Conservation (phyloP, 2,329 filamentous ascomycete genomes). For the Fusarium nygamai region DNA sequence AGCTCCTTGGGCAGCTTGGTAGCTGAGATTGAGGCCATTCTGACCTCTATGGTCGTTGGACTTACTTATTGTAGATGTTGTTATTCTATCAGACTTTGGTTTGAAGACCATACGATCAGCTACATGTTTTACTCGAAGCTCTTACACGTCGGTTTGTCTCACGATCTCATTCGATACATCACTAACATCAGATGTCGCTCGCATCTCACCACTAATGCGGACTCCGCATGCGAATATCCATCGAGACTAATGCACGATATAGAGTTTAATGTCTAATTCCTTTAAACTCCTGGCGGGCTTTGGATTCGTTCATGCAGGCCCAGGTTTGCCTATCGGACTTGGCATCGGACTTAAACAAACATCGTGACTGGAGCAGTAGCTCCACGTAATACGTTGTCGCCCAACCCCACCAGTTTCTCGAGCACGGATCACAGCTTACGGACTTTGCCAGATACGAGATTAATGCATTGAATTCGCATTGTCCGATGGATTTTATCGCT, state of each 20-base stretch:
- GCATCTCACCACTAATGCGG: not conserved
- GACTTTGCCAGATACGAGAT: accelerated
- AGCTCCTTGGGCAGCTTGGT: not conserved
- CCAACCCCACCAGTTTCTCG: not conserved
- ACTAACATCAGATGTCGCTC: not conserved
- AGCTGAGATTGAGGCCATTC: not conserved
- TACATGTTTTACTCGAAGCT: too few relatives aligned
- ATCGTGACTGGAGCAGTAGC: not conserved
- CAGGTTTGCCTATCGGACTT: not conserved
- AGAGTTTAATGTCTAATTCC: not conserved
- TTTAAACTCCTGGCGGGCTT: not conserved
- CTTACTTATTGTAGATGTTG: too few relatives aligned
- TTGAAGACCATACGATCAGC: not conserved
- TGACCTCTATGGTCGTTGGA: not conserved
- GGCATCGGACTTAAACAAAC: not conserved
- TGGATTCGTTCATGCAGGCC: not conserved
- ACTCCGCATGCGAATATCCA: too few relatives aligned
- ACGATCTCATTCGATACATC: not conserved
- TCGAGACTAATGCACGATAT: not conserved
- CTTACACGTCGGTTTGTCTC: not conserved
- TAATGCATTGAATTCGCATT: too few relatives aligned
- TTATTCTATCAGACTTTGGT: too few relatives aligned
- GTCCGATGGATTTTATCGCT: not conserved
- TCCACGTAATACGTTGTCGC: not conserved
- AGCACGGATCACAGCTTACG: not conserved